These are phyloP conservation scores for Epichloe hybrida DNA, from an alignment of 2,329 filamentous ascomycete genomes.

Conservation along the genomic window DNA sequence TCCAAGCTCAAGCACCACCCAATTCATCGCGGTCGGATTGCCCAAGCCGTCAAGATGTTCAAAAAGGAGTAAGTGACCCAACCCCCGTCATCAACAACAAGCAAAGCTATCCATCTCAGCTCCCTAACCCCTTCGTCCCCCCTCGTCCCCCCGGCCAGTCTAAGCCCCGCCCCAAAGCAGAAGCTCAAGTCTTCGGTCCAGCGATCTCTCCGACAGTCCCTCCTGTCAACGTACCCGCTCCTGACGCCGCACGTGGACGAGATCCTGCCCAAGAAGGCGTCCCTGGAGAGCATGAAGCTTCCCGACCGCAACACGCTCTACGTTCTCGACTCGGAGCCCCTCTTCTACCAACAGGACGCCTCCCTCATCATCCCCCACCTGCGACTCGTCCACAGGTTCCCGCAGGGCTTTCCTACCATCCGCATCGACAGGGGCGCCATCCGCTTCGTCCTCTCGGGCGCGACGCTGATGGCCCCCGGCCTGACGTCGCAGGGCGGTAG, in stretches of 20 bases:
- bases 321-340: constrained; percentile 59
- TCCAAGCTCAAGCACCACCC: no score
- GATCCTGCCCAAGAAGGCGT: constrained; percentile 86
- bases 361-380: constrained; percentile 71
- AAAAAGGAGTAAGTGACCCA: constrained; percentile 71
- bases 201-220: constrained; percentile 68
- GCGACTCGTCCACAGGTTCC: constrained; percentile 78
- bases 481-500: constrained; percentile 73
- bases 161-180: constrained; percentile 51
- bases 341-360: constrained; percentile 84
- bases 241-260: constrained; percentile 84
- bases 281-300: constrained; percentile 81
- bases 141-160: no score
- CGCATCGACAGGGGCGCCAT: constrained; percentile 94
- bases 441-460: constrained; percentile 86
- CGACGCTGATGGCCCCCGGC: constrained; percentile 91
- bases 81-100: no score
- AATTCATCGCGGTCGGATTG: no score
- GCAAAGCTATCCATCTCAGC: no score
- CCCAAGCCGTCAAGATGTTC: no score
- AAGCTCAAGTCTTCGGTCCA: constrained; percentile 97
- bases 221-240: constrained; percentile 73
- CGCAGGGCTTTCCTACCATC: constrained; percentile 66
- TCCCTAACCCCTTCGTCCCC: constrained; percentile 13
- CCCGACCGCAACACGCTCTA: constrained; percentile 86